Base-by-base conservation (phyloP, 1,284 basidiomycete genomes). In the Clitocybe nebularis region DNA sequence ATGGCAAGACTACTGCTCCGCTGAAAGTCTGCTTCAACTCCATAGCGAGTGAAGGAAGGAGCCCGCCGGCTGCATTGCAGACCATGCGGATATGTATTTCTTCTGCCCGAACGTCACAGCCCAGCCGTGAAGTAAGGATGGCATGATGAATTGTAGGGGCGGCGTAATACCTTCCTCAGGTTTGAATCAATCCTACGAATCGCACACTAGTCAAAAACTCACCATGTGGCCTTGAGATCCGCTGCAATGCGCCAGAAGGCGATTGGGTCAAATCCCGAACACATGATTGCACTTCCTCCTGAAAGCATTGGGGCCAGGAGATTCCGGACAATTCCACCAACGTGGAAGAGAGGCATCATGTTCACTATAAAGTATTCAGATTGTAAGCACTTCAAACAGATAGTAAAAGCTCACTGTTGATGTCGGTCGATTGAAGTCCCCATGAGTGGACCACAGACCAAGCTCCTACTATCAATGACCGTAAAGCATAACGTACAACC, bases 321-420 rank as follows among this genome's bases (percentile, higher is more conserved):
- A 49, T 79, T 82, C 43, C 78, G 77, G 21, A 82, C 69, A 32
- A 83, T 74, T 25, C 80, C 80, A 42, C 80, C 79, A 14, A 83
- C 79, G 52, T 83, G 81, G 64, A 81, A 84, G 20, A 82, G 68
- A 17, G 81, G 81, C 81, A 84, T 84, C 67, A 84, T 82, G 48
- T 74, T 74, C 56, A 72, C 71, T 72, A 45, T 22, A 26, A 25
- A 38, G 11, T 16, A 11, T 24, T 10, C n/a, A n/a, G n/a, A 25
- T 9, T 3, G 23, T 13, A 25, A 11, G 11, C 3, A 23, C 20
- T 8, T n/a, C 13, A 35, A 23, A 20, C 19, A 24, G 14, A 26
- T 38, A 44, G 23, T 22, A 23, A 44, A 29, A 26, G 61, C 69
- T 52, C 51, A 72, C 71, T 58, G 47, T 74, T 74, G 19, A 72